phyloP scores from a whole-genome alignment of 225 moss, liverwort and hornwort species.

The Polytrichum commune region DNA sequence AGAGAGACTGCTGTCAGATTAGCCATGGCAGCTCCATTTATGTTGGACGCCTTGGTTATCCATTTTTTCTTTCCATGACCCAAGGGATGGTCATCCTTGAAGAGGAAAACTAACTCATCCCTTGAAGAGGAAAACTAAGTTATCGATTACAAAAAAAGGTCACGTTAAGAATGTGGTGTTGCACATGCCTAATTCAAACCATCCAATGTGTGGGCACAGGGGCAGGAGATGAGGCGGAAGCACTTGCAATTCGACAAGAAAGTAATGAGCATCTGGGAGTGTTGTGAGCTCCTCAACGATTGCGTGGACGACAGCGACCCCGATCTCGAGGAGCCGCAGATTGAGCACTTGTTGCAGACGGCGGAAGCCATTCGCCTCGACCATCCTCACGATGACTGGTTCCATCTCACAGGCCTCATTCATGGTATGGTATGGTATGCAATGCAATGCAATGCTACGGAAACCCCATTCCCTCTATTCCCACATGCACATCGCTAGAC shows the following conservation, averaged over 20 bases:
- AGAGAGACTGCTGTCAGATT: no score
- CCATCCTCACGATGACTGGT: constrained; percentile 62
- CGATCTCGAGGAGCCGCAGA: constrained; percentile 71
- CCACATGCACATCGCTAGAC: no score
- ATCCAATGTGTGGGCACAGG: constrained; percentile 23
- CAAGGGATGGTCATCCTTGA: background rate
- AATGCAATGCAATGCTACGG: no score
- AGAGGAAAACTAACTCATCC: background rate
- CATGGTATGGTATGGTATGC: constrained; percentile 31
- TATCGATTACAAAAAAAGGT: background rate
- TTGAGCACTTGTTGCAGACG: constrained; percentile 65
- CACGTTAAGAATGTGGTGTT: background rate
- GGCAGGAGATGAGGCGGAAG: constrained; percentile 51
- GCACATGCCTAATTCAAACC: no score
- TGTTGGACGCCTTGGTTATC: no score
- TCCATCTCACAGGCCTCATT: constrained; percentile 65
- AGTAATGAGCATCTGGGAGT: constrained; percentile 62
- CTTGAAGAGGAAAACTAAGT: background rate
- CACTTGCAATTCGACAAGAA: constrained; percentile 56
- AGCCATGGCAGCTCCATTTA: no score
- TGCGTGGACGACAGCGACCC: constrained; percentile 77
- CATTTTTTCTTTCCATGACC: background rate
- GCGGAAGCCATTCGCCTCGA: constrained; percentile 66
- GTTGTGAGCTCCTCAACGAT: constrained; percentile 68
- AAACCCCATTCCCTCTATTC: no score